phyloP scores from a whole-genome alignment of 495 filamentous ascomycete species.

The Immersiella caudata region DNA sequence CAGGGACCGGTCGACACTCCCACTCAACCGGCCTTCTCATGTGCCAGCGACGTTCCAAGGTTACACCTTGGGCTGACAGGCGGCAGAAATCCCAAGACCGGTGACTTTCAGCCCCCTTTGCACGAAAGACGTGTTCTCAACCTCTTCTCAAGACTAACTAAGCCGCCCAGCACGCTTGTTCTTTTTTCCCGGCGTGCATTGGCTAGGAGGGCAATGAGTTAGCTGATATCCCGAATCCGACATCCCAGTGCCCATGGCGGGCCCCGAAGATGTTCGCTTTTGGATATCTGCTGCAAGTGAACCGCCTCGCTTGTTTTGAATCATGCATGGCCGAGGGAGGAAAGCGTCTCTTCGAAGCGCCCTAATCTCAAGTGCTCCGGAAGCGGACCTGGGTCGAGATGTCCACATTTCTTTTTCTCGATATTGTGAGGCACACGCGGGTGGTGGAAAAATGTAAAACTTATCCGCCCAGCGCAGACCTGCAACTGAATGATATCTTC shows the following conservation, averaged over 20 bases:
- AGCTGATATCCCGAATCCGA: neutral
- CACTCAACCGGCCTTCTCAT: neutral
- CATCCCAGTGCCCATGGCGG: neutral
- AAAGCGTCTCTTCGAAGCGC: neutral
- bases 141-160: neutral
- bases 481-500: neutral
- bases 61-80: neutral
- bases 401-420: neutral
- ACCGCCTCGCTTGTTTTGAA: slow-evolving; percentile 5
- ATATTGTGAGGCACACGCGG: neutral
- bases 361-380: neutral
- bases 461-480: too few relatives aligned
- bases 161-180: neutral
- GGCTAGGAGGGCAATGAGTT: neutral
- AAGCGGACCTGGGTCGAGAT: neutral
- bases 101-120: neutral
- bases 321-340: slow-evolving; percentile 4
- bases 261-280: neutral
- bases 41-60: neutral
- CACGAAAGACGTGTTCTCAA: neutral
- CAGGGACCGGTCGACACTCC: neutral
- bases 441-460: neutral
- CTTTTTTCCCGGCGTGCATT: slow-evolving; percentile 2
- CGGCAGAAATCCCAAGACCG: neutral
- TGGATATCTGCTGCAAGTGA: neutral